phyloP scores from a whole-genome alignment of 306 rosid genomes.

The Cucurbita maxima region DNA sequence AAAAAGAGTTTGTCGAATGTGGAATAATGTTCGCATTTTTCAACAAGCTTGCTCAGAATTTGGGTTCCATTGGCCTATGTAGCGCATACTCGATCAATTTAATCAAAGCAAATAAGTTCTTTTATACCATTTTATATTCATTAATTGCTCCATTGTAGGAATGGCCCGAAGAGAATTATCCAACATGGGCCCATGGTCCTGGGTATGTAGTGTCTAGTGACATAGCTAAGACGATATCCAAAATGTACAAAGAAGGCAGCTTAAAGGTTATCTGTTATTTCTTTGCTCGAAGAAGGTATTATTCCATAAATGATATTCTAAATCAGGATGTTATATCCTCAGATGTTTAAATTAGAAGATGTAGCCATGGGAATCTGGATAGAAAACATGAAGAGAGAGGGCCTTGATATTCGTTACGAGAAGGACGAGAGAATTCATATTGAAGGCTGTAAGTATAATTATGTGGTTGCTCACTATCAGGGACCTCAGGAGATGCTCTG shows the following conservation, averaged over 20 bases:
- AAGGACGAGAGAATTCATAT: conserved; percentile 46
- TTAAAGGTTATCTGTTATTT: conserved; percentile 38
- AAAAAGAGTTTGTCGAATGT: background rate
- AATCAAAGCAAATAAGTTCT: background rate
- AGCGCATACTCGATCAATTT: background rate
- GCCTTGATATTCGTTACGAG: conserved; percentile 50
- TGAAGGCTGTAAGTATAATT: conserved; percentile 79
- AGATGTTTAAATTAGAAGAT: conserved; percentile 99
- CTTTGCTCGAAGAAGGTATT: background rate
- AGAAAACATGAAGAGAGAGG: conserved; percentile 58
- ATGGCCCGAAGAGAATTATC: conserved; percentile 74
- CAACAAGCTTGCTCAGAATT: background rate
- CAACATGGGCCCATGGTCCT: conserved; percentile 99
- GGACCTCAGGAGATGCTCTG: conserved; percentile 94
- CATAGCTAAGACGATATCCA: conserved; percentile 56
- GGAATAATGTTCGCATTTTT: background rate
- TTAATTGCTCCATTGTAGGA: conserved; percentile 40
- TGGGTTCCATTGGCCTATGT: background rate
- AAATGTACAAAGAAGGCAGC: conserved; percentile 40
- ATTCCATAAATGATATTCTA: background rate
- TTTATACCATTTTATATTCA: conserved; percentile 7
- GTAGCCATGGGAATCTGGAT: conserved; percentile 99
- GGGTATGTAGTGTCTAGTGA: conserved; percentile 83
- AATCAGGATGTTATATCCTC: conserved; percentile 8
- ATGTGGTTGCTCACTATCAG: conserved; percentile 95